A percentile compares a stretch with the other conserved stretches of the same genome.
Evolutionary conservation across 495 filamentous ascomycete genomes (phyloP).

Genomic region (Hypoxylon trugodes): DNA sequence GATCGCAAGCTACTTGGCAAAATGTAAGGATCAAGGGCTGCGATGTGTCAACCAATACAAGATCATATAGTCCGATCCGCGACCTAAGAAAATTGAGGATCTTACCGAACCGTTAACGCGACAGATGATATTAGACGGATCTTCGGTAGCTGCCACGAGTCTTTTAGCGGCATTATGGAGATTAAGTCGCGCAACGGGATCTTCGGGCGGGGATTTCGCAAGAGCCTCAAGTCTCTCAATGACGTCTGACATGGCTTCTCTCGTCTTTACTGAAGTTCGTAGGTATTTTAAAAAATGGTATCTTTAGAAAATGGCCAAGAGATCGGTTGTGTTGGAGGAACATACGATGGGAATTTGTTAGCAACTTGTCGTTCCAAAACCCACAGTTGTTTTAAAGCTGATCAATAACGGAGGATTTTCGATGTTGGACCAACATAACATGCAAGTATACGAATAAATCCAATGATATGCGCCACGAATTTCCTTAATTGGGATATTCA

Average conservation of each 20-base stretch:
- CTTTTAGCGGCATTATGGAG: not conserved
- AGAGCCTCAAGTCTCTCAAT: not conserved
- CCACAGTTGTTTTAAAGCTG: too few species aligned
- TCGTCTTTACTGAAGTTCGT: not conserved
- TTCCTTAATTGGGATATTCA: too few species aligned
- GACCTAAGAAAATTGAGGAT: not conserved
- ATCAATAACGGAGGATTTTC: too few species aligned
- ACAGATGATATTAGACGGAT: not conserved
- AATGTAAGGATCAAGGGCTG: not conserved
- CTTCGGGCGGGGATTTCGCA: not conserved
- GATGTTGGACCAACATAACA: too few species aligned
- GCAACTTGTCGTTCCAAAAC: too few species aligned
- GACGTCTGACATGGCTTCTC: not conserved
- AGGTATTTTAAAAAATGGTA: not conserved
- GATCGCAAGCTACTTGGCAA: constrained; percentile 43
- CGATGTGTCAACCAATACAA: not conserved
- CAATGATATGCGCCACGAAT: too few species aligned
- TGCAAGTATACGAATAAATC: too few species aligned
- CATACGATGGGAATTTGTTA: too few species aligned
- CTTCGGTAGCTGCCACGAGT: not conserved
- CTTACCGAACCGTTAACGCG: not conserved
- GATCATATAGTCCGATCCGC: not conserved
- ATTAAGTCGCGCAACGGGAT: not conserved
- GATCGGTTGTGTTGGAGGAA: not conserved
- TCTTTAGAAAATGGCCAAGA: not conserved